Evolutionary conservation across 2,329 filamentous ascomycete genomes (phyloP), one percentile per base, ranked within the genome.

Genomic region (Sporothrix brunneoviolacea): DNA sequence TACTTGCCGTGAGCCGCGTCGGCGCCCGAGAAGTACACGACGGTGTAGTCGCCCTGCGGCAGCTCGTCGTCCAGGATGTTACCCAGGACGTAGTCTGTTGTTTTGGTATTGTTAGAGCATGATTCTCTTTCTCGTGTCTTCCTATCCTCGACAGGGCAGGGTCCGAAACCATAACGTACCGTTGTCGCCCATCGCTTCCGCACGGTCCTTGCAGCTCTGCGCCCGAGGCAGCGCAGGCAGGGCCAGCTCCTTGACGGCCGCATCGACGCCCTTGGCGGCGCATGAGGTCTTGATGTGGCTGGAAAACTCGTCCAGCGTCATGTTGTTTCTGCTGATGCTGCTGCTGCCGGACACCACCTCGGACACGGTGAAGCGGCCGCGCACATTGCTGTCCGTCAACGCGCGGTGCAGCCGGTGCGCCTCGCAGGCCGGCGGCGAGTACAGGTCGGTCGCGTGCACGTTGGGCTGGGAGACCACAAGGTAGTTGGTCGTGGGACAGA

Each of bases 391-490:
- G 51, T 64, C 61, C 15, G 66, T 57, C 18, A 71, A 63, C 15
- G 71, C 67, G 28, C 64, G 60, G 61, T 71, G 72, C 36, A 82
- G 70, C 65, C 75, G 70, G 70, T 76, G 68, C 72, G 77, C 62
- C 73, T 79, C 73, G 73, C 72, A 53, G 55, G 71, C 69, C 63
- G 66, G 68, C 63, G 59, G 61, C 52, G 71, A 69, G 57, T 70
- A 68, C 60, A 91, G 82, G 65, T 95, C 88, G 55, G 74, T 72
- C 37, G 82, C 77, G 58, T 83, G 82, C 51, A 90, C 75, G 58
- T 86, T 85, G 10, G 86, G 83, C 64, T 95, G 89, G 27, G 82
- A 80, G 54, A 94, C 77, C 57, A 96, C 66, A 51, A 94, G 71
- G 69, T 95, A 95, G 59, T 78, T 78, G 45, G 82, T 76, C 18